Conservation (phyloP, 2,329 filamentous ascomycete genomes). For the Talaromyces sp. region DNA sequence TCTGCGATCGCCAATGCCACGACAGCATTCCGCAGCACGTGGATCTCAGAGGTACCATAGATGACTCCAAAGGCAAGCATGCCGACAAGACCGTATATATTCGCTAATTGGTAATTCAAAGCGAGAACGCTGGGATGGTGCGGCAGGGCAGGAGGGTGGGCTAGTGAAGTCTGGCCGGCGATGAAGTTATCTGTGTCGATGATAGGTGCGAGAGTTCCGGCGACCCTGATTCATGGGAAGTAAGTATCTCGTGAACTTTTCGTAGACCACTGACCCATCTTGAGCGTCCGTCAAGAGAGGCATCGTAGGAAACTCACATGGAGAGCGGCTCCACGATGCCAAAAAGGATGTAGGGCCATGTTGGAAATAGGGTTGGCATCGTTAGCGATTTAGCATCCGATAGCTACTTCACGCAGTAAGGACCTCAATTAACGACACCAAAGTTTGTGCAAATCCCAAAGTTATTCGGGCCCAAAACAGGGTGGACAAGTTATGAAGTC, state of each 20-base stretch:
- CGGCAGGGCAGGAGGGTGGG: slow-evolving; percentile 26
- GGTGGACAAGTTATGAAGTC: neutral
- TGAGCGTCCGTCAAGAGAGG: neutral
- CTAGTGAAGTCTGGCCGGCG: slow-evolving; percentile 54
- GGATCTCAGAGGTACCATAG: slow-evolving; percentile 61
- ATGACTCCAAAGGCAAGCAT: slow-evolving; percentile 62
- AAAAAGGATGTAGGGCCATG: slow-evolving; percentile 63
- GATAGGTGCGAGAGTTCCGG: slow-evolving; percentile 56
- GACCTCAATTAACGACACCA: neutral
- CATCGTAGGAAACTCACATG: slow-evolving; percentile 50
- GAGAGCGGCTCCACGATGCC: slow-evolving; percentile 66
- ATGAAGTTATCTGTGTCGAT: slow-evolving; percentile 61
- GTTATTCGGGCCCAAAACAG: neutral
- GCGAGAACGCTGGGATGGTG: slow-evolving; percentile 46
- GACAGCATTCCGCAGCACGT: slow-evolving; percentile 64
- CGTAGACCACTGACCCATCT: neutral
- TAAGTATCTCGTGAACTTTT: neutral
- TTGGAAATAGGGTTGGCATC: slow-evolving; percentile 52
- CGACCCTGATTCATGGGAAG: slow-evolving; percentile 49
- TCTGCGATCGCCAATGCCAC: slow-evolving; percentile 63
- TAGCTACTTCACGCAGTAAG: neutral
- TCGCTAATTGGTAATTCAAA: slow-evolving; percentile 66
- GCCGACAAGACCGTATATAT: slow-evolving; percentile 64
- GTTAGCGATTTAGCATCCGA: neutral
- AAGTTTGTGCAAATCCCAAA: neutral